phyloP scores from a whole-genome alignment of 176 grass and related monocot species.

The Triticum urartu region DNA sequence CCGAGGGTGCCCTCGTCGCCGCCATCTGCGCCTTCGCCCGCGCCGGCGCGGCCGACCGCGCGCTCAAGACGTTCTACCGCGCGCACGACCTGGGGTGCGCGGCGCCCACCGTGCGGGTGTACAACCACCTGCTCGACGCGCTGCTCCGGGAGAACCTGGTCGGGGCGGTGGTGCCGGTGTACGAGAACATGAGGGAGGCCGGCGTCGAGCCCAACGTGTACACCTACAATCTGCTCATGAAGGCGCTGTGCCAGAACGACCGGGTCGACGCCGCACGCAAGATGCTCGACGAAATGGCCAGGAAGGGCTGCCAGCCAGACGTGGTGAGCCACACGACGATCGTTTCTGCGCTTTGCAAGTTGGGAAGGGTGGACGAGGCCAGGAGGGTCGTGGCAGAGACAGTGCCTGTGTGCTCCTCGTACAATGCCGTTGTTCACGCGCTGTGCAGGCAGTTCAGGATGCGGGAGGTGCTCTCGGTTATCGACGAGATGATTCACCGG shows the following conservation, averaged over 20 bases:
- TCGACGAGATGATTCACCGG: conserved; percentile 55
- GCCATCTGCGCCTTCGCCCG: conserved; percentile 70
- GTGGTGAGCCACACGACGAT: conserved; percentile 64
- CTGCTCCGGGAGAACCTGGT: conserved; percentile 70
- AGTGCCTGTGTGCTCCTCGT: conserved; percentile 33
- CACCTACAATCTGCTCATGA: conserved; percentile 87
- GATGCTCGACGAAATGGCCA: conserved; percentile 81
- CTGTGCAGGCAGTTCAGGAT: conserved; percentile 55
- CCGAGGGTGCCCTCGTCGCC: conserved; percentile 47
- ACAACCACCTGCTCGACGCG: conserved; percentile 81
- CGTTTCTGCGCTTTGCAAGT: conserved; percentile 60
- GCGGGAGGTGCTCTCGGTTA: conserved; percentile 40
- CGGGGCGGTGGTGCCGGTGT: conserved; percentile 48
- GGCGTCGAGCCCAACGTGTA: conserved; percentile 62
- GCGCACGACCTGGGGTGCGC: conserved; percentile 60
- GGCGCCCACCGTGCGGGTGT: conserved; percentile 55
- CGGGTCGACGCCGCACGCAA: conserved; percentile 54
- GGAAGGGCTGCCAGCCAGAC: conserved; percentile 65
- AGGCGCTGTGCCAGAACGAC: conserved; percentile 77
- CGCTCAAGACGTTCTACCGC: conserved; percentile 78
- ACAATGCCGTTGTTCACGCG: conserved; percentile 57
- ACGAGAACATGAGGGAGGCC: conserved; percentile 64
- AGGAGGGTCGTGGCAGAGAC: conserved; percentile 38
- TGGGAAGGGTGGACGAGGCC: conserved; percentile 59
- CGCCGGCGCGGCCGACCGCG: conserved; percentile 48